Conservation (phyloP, 371 early-diverging fungal genomes). For the Caulochytrium protostelioides region DNA sequence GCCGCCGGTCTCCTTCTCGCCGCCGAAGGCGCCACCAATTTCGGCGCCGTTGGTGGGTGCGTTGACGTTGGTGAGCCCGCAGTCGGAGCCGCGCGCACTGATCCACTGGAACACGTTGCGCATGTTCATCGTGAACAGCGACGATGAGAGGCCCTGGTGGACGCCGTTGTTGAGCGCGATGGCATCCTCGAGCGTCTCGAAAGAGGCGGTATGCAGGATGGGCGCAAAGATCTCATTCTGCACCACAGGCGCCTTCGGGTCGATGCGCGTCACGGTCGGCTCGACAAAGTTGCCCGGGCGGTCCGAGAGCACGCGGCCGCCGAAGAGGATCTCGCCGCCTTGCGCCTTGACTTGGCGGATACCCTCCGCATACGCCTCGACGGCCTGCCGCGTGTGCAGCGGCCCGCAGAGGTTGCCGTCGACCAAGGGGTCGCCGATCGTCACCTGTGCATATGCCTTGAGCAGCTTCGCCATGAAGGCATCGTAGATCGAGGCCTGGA, state of each 20-base stretch:
- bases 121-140: slow-evolving; percentile 64
- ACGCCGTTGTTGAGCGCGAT: slow-evolving; percentile 75
- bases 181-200: slow-evolving; percentile 57
- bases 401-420: slow-evolving; percentile 77
- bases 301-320: slow-evolving; percentile 46
- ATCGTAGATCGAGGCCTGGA: slow-evolving; percentile 82
- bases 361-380: slow-evolving; percentile 48
- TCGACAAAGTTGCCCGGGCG: slow-evolving; percentile 74
- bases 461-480: slow-evolving; percentile 48
- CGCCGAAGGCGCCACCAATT: slow-evolving; percentile 95
- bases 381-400: slow-evolving; percentile 67
- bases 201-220: slow-evolving; percentile 54
- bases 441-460: slow-evolving; percentile 71
- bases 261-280: slow-evolving; percentile 75
- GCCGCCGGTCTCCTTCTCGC: slow-evolving; percentile 91
- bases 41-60: slow-evolving; percentile 94
- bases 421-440: slow-evolving; percentile 73
- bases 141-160: slow-evolving; percentile 70
- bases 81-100: slow-evolving; percentile 75
- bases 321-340: slow-evolving; percentile 69
- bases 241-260: slow-evolving; percentile 50
- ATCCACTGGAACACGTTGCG: slow-evolving; percentile 82
- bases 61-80: slow-evolving; percentile 93
- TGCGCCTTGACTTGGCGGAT: slow-evolving; percentile 51
- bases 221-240: slow-evolving; percentile 91